Evolutionary conservation across 1,284 basidiomycete genomes (phyloP).

Genomic region (Ceratobasidium theobromae): DNA sequence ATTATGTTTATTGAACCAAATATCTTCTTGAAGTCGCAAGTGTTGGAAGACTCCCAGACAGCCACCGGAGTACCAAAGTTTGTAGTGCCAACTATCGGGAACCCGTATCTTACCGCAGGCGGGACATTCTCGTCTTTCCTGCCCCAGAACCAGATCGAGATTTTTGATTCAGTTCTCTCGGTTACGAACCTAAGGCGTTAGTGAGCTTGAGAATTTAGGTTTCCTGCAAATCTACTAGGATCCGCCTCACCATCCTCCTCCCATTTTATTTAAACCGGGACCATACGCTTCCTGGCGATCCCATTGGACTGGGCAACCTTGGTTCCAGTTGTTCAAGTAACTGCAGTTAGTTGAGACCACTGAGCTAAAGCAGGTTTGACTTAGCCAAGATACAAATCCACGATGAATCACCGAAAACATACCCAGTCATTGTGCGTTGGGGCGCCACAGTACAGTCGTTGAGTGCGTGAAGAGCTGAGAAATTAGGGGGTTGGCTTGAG

Average conservation of each 20-base stretch:
- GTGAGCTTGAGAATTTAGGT: not conserved
- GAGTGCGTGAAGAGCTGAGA: constrained; percentile 58
- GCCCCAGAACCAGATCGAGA: constrained; percentile 56
- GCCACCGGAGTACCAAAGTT: constrained; percentile 53
- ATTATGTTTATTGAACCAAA: constrained; percentile 63
- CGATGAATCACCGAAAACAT: constrained; percentile 35
- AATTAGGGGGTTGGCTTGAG: constrained; percentile 45
- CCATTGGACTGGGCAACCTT: constrained; percentile 62
- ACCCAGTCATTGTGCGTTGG: constrained; percentile 43
- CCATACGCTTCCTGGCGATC: constrained; percentile 53
- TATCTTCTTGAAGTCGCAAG: constrained; percentile 53
- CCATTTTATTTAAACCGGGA: constrained; percentile 58
- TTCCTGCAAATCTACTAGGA: not conserved
- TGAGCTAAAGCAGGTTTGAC: constrained; percentile 41
- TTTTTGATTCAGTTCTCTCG: constrained; percentile 32
- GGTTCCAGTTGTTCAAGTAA: constrained; percentile 55
- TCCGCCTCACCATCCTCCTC: constrained; percentile 56
- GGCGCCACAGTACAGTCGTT: constrained; percentile 41
- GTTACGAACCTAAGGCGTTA: constrained; percentile 30
- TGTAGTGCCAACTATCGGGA: constrained; percentile 12
- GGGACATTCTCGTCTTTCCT: constrained; percentile 48
- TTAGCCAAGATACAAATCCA: constrained; percentile 8
- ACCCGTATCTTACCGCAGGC: constrained; percentile 47
- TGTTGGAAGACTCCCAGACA: constrained; percentile 54
- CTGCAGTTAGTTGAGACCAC: constrained; percentile 53